Conservation (phyloP, 2,329 filamentous ascomycete genomes). For the Claviceps monticola region DNA sequence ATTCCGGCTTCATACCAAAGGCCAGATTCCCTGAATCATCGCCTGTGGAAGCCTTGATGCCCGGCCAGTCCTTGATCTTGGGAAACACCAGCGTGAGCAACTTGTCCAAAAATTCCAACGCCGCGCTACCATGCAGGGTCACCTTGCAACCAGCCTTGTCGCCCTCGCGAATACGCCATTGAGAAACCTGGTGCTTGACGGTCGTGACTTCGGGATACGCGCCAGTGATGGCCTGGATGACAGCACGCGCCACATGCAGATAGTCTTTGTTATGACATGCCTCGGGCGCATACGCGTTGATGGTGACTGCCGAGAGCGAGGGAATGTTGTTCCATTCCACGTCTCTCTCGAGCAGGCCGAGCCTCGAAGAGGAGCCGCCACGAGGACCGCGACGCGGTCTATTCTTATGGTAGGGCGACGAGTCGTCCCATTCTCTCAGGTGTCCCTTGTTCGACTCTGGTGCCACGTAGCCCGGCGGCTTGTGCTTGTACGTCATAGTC, state of each 20-base stretch:
- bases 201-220: slow-evolving; percentile 56
- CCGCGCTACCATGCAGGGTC: slow-evolving; percentile 63
- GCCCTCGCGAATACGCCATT: slow-evolving; percentile 61
- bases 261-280: slow-evolving; percentile 58
- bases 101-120: slow-evolving; percentile 85
- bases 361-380: slow-evolving; percentile 49
- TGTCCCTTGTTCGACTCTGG: slow-evolving; percentile 41
- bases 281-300: slow-evolving; percentile 62
- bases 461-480: slow-evolving; percentile 55
- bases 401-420: slow-evolving; percentile 89
- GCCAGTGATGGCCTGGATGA: slow-evolving; percentile 75
- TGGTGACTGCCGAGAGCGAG: slow-evolving; percentile 62
- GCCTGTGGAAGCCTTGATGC: slow-evolving; percentile 50
- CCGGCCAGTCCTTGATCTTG: slow-evolving; percentile 90
- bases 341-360: slow-evolving; percentile 58
- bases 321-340: slow-evolving; percentile 78
- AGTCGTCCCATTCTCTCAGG: slow-evolving; percentile 74
- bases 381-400: slow-evolving; percentile 72
- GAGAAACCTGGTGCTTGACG: slow-evolving; percentile 54
- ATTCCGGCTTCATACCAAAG: slow-evolving; percentile 64
- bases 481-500: slow-evolving; percentile 77
- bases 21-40: slow-evolving; percentile 79
- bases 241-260: slow-evolving; percentile 71
- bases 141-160: slow-evolving; percentile 64
- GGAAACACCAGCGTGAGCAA: slow-evolving; percentile 81